Evolutionary conservation across 202 grass and related monocot genomes (phyloP), one percentile per base, ranked within the genome.

Genomic region (Panicum virgatum): DNA sequence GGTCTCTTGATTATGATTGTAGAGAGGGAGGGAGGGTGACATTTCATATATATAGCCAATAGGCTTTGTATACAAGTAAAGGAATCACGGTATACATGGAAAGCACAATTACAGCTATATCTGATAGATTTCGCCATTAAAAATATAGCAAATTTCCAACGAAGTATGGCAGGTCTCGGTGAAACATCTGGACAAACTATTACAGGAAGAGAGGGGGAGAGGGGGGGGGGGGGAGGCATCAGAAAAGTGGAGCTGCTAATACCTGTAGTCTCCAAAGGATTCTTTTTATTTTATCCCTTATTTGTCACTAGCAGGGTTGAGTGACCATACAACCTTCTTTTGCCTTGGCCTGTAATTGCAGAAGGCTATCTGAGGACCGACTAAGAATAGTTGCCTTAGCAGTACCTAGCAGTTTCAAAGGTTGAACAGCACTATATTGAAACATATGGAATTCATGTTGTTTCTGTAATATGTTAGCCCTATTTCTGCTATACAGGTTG

Each of bases 381-480:
- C 38, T 69, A 32, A 18, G 63, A 76, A 62, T 27, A 25, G 19
- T 75, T 82, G 42, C 50, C 43, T 62, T 62, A 60, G 59, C 29
- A 18, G 6, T 7, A 37, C 37, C 27, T 72, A 66, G 19, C 20
- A 10, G 54, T 40, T 42, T 76, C 48, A 48, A 37, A 26, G 65
- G 40, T 34, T 69, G n/a, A 42, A 39, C 23, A 54, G 0, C 34
- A 46, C 0, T 48, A 20, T 44, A 47, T 61, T 26, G 44, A 18
- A 34, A 63, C 46, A 85, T 64, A 56, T 43, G 48, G 66, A 66
- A 66, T 64, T 23, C 30, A 10, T 82, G 42, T 56, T 43, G 44
- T 52, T 56, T 70, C 6, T 83, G 16, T 11, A 38, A n/a, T 61
- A 14, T 51, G 22, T 12, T 83, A 63, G 56, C 30, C 30, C 30